Evolutionary conservation across 1,284 basidiomycete genomes (phyloP).

Genomic region (Grifola frondosa): DNA sequence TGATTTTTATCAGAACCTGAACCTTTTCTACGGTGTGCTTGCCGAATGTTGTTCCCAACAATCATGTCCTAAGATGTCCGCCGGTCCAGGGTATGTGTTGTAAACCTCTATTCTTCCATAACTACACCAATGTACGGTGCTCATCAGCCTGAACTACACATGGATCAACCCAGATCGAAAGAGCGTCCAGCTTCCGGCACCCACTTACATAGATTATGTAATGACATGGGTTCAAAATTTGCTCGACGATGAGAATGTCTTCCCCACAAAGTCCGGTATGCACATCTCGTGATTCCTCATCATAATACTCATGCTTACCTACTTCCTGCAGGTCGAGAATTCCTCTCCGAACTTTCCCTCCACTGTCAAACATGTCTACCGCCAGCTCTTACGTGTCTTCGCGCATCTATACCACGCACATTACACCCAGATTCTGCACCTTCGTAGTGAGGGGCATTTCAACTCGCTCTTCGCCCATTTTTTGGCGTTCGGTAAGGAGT

Average conservation of each 20-base stretch:
- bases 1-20: constrained; percentile 95
- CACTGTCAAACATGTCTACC: constrained; percentile 95
- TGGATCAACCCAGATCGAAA: constrained; percentile 98
- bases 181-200: constrained; percentile 90
- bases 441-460: constrained; percentile 95
- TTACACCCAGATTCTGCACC: constrained; percentile 88
- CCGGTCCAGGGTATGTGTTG: constrained; percentile 75
- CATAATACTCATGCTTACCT: background rate
- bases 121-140: constrained; percentile 7
- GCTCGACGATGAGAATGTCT: constrained; percentile 88
- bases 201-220: constrained; percentile 98
- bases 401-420: constrained; percentile 98
- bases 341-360: constrained; percentile 87
- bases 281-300: constrained; percentile 3
- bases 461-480: constrained; percentile 99
- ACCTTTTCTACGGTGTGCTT: constrained; percentile 95
- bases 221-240: constrained; percentile 98
- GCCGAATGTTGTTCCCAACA: constrained; percentile 93
- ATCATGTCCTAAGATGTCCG: constrained; percentile 91
- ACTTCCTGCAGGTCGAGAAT: constrained; percentile 74
- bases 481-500: constrained; percentile 90
- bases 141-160: constrained; percentile 87
- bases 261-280: constrained; percentile 93
- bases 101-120: background rate
- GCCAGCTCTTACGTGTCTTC: constrained; percentile 95